Evolutionary conservation across 2,329 filamentous ascomycete species (phyloP).

Genomic region (Penicillium nordicum): DNA sequence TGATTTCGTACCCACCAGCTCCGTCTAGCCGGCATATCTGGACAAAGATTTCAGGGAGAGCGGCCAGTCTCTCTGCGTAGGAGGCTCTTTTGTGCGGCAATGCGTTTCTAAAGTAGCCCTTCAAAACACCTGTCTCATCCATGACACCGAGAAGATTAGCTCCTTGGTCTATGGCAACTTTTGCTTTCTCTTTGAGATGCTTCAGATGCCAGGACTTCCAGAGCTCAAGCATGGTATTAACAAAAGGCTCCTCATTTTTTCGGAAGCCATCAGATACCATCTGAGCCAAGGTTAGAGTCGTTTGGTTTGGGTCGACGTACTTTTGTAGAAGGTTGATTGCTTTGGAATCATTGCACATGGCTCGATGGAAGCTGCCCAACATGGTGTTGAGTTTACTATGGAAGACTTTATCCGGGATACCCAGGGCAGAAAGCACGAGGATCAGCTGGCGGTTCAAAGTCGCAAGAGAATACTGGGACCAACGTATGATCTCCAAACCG

Average conservation of each 20-base stretch:
- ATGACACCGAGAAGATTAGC: conserved; percentile 85
- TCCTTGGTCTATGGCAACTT: conserved; percentile 74
- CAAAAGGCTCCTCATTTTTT: conserved; percentile 70
- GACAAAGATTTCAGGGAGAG: conserved; percentile 82
- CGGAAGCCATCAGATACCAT: conserved; percentile 82
- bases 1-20: conserved; percentile 57
- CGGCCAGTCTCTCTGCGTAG: conserved; percentile 45
- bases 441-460: conserved; percentile 90
- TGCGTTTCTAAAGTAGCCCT: conserved; percentile 63
- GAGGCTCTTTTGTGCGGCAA: conserved; percentile 33
- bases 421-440: conserved; percentile 73
- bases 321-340: conserved; percentile 68
- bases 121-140: conserved; percentile 75
- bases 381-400: conserved; percentile 64
- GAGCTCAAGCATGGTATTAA: conserved; percentile 71
- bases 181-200: conserved; percentile 86
- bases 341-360: conserved; percentile 62
- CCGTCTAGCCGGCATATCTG: conserved; percentile 65
- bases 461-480: conserved; percentile 71
- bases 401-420: conserved; percentile 67
- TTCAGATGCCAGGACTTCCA: conserved; percentile 92
- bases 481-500: conserved; percentile 79
- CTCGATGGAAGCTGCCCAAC: conserved; percentile 63
- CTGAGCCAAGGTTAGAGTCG: conserved; percentile 67
- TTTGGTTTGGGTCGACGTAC: conserved; percentile 81